Conservation (phyloP, 2,329 filamentous ascomycete species). For the Fusarium protoensiforme region DNA sequence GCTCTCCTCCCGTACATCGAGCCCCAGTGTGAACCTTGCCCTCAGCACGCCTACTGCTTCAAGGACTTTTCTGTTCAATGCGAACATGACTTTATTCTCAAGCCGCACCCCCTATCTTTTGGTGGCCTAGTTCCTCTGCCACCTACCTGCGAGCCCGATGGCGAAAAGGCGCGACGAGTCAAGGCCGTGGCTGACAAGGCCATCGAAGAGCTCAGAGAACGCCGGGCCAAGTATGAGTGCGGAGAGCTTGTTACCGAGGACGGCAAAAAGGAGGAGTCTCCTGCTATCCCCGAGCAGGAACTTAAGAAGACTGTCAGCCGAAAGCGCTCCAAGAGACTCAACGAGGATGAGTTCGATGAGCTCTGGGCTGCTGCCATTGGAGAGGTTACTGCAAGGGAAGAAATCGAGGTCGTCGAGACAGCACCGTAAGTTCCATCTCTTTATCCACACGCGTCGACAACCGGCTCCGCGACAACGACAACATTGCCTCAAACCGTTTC, state of each 20-base stretch:
- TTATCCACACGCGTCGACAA: slow-evolving; percentile 18
- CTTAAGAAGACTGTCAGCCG: slow-evolving; percentile 81
- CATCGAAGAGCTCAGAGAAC: slow-evolving; percentile 85
- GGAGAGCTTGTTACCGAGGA: slow-evolving; percentile 74
- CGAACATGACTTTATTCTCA: slow-evolving; percentile 87
- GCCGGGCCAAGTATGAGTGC: slow-evolving; percentile 91
- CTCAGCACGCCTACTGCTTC: slow-evolving; percentile 89
- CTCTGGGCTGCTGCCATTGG: slow-evolving; percentile 81
- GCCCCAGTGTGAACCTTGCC: slow-evolving; percentile 90
- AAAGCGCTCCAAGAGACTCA: slow-evolving; percentile 85
- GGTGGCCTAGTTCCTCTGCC: slow-evolving; percentile 85
- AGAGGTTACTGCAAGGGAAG: slow-evolving; percentile 73
- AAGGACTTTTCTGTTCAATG: slow-evolving; percentile 81
- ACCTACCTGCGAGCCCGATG: slow-evolving; percentile 94
- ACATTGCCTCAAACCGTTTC: slow-evolving; percentile 50
- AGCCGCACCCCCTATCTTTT: slow-evolving; percentile 84
- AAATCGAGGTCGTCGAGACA: slow-evolving; percentile 61
- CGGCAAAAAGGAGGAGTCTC: slow-evolving; percentile 67
- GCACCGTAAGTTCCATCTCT: slow-evolving; percentile 63
- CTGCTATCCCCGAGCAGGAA: slow-evolving; percentile 73
- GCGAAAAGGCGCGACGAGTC: slow-evolving; percentile 88
- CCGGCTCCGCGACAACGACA: slow-evolving; percentile 34
- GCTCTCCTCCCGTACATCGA: slow-evolving; percentile 76
- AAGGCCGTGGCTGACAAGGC: slow-evolving; percentile 89
- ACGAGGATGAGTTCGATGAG: slow-evolving; percentile 89